Evolutionary conservation across 306 rosid genomes (phyloP), one percentile per base, ranked within the genome.

Genomic region (Prunus padus): DNA sequence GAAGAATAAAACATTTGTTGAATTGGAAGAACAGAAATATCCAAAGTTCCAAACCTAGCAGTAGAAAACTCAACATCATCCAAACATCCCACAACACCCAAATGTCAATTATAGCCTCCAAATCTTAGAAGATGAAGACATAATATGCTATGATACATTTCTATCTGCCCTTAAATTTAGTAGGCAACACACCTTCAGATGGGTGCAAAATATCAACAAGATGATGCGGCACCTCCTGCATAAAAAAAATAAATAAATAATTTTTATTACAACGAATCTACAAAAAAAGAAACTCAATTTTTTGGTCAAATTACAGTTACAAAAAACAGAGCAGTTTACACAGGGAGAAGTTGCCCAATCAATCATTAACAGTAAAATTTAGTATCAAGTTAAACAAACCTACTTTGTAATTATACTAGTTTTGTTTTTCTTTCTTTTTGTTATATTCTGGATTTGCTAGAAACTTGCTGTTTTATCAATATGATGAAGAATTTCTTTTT

Each of bases 211-310:
- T 85, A 83, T 90, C 97, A 77, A 95, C 50, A 65, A 90, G 90
- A 84, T 95, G 97, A 84, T 95, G 99, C 0, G 89, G 96, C 62
- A 89, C 91, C 90, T 87, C 97, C 97, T 95, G 84, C 51, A 84
- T 72, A 25, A 68, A n/a, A 40, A 67, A 72, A 76, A 44, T 67
- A 7, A 30, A 67, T 22, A 66, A 10, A 5, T 15, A 69, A 69
- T 31, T 30, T 3, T 60, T 46, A 30, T 54, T 30, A 31, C 2
- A 12, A 71, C 1, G 30, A 1, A 13, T 20, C 8, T 4, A 67
- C 45, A n/a, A 12, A 73, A 30, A 18, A 73, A n/a, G 22, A 4
- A 42, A 57, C 16, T n/a, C 61, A 57, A 22, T 22, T 64, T 40
- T 6, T 12, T 59, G 16, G 22, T 28, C 23, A 69, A 65, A 31